Evolutionary conservation across 306 rosid genomes (phyloP), one percentile per base, ranked within the genome.

Genomic region (Lagenaria siceraria): DNA sequence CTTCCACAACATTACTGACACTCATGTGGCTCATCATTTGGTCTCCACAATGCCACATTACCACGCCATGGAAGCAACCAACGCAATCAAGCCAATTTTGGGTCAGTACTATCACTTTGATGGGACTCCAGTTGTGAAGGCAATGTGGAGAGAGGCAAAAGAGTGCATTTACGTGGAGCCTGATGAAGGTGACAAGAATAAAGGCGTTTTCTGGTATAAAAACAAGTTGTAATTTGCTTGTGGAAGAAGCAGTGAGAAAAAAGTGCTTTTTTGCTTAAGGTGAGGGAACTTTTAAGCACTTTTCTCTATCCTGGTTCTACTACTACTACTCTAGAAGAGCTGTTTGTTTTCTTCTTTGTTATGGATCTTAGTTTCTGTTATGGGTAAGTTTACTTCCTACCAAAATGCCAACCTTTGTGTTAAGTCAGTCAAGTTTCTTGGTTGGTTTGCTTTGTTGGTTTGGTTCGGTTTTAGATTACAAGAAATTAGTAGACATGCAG

Each of bases 1-100:
- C 21, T 95, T 95, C 89, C 98, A 95, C 36, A 89, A 95, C 73
- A 95, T 95, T 63, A 95, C 98, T 0, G 98, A 95, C 83, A 95
- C 98, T 42, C 98, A 95, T 55, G 97, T 95, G 22, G 91, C 98
- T 1, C 98, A 95, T 87, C 97, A 95, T 80, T 81, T 95, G 86
- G 82, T 95, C 82, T 92, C 98, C 27, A 90, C 97, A 2, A 95
- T 95, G 91, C 97, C 98, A 0, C 98, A 90, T 74, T 93, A 93
- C 66, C 91, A 93, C 69, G 97, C 95, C 11, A 86, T 87, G 93
- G 97, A 93, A 72, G 97, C 98, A 29, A 95, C 98, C n/a, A 90
- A 86, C 76, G 97, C 84, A 1, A 90, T 93, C 25, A 88, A 86
- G 75, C 89, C 93, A 0, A 73, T 93, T 54, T 85, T 93, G 87